These are phyloP conservation scores for Lactarius tabidus DNA, from an alignment of 768 basidiomycete species.

Conservation along the genomic window DNA sequence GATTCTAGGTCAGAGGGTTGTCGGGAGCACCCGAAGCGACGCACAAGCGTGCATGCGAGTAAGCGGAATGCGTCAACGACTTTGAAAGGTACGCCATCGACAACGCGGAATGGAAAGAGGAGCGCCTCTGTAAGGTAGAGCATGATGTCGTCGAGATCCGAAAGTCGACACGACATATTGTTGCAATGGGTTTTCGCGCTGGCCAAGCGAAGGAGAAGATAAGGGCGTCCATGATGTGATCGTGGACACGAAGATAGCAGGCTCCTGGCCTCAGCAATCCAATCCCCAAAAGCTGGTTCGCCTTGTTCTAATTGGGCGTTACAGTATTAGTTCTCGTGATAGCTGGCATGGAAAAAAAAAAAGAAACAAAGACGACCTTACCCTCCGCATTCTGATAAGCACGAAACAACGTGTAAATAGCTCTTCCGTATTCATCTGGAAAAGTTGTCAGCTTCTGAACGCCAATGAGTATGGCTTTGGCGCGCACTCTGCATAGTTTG, in stretches of 20 bases:
- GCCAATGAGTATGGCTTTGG: not conserved
- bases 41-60: not conserved
- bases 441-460: not conserved
- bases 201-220: not conserved
- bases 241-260: not conserved
- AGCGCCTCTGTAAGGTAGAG: not conserved
- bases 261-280: slow-evolving; percentile 2
- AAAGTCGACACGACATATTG: not conserved
- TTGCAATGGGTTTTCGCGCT: not conserved
- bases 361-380: not conserved
- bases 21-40: not conserved
- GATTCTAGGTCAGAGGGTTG: not conserved
- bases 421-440: not conserved
- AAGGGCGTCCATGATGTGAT: slow-evolving; percentile 2
- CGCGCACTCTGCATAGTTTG: not conserved
- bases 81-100: not conserved
- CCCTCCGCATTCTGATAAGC: not conserved
- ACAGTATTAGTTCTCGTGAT: not conserved
- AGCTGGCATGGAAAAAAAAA: too few relatives aligned
- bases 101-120: not conserved
- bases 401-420: not conserved
- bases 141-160: slow-evolving; percentile 5
- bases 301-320: not conserved
- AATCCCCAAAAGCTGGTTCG: not conserved
- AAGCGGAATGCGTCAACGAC: not conserved